Conservation (phyloP, 2,329 filamentous ascomycete genomes). For the Fusarium torreyae region DNA sequence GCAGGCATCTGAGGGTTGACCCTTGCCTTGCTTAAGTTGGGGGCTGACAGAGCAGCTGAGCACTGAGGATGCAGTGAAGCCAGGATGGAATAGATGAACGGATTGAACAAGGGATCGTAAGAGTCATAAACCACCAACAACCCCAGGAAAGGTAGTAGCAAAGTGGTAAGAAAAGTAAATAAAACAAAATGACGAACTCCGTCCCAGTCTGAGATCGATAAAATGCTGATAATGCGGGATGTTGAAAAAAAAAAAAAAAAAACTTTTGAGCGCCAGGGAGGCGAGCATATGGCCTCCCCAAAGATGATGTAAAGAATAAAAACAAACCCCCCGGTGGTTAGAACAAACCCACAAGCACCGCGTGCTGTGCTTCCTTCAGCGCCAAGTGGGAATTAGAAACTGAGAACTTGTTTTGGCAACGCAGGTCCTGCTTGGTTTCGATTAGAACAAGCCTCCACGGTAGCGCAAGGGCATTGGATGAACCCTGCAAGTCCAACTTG, state of each 20-base stretch:
- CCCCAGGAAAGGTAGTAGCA: constrained; percentile 13
- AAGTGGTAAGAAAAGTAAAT: constrained; percentile 8
- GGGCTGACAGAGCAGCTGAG: constrained; percentile 11
- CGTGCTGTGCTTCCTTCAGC: constrained; percentile 42
- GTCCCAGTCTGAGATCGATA: constrained; percentile 26
- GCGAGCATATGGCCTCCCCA: constrained; percentile 19
- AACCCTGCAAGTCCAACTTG: constrained; percentile 46
- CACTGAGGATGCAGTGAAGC: constrained; percentile 10
- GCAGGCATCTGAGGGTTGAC: constrained; percentile 13
- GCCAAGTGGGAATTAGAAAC: constrained; percentile 27
- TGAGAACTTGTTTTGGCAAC: constrained; percentile 22
- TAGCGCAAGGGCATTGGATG: constrained; percentile 25
- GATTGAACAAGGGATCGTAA: constrained; percentile 14
- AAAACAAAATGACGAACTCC: constrained; percentile 38
- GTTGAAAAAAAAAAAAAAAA: constrained; percentile 29
- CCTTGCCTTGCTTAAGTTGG: constrained; percentile 24
- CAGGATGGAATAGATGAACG: constrained; percentile 7
- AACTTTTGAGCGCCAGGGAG: constrained; percentile 49
- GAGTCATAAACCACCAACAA: constrained; percentile 6
- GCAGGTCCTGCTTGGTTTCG: constrained; percentile 16
- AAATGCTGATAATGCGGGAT: constrained; percentile 41
- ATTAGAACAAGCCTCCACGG: constrained; percentile 8
- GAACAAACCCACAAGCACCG: constrained; percentile 29
- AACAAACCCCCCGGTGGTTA: constrained; percentile 6
- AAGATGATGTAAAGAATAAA: constrained; percentile 28